Evolutionary conservation across 306 rosid species (phyloP), one percentile per base, ranked within the genome.

Genomic region (Luffa acutangula): DNA sequence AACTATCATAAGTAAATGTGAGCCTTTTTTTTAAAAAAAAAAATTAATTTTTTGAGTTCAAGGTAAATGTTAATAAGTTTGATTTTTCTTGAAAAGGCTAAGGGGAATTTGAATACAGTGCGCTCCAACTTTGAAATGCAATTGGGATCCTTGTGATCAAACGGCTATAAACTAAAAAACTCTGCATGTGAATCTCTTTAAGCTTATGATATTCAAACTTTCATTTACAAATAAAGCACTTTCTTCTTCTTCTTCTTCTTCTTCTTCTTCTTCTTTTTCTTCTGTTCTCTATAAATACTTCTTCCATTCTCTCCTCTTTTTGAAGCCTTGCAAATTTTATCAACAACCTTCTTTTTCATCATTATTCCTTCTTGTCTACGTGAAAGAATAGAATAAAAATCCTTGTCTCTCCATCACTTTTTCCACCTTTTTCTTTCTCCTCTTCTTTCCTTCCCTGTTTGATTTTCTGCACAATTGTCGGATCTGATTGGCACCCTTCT

Each of bases 111-210:
- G 93, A 94, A 94, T 87, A 79, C 66, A 83, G 91, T 91, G 97
- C 99, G 99, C 97, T 93, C 97, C 97, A 93, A 93, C 89, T 93
- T 93, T 91, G 89, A 84, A 90, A 84, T 85, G 54, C 36, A 57
- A 85, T 70, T 82, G 80, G 87, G 85, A 83, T 82, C 87, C 98
- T 82, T 95, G 97, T 95, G 98, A 93, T 94, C 98, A 80, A 89
- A 95, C 99, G 99, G 97, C 90, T 93, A 87, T 87, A 87, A 88
- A 80, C 52, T n/a, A 3, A 15, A 4, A 64, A 67, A 4, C 56
- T 83, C 77, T 66, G 89, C 99, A 91, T 90, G 97, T 92, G 97
- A 95, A 84, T 5, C 51, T 87, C 83, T 88, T 88, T 89, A 90
- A 66, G 74, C 76, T 64, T 79, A 65, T 56, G 60, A 54, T 65